These are phyloP conservation scores for Neckera pumila DNA, from an alignment of 225 moss, liverwort and hornwort genomes.

Conservation along the genomic window DNA sequence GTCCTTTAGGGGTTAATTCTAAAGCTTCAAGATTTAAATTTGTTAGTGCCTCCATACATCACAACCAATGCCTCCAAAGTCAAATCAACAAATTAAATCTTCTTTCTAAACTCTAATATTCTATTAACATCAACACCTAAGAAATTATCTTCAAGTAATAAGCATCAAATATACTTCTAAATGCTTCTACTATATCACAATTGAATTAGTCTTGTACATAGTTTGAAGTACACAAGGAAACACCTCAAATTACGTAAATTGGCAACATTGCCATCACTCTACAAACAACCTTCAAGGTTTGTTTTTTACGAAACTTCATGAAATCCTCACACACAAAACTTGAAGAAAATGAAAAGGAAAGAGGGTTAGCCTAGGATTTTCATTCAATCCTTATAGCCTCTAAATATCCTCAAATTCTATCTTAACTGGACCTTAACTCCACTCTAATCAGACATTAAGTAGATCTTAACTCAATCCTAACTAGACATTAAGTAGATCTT, in stretches of 20 bases:
- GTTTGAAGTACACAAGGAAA: background rate
- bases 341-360: background rate
- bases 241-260: background rate
- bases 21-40: no score
- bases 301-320: background rate
- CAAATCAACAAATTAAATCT: no score
- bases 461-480: no score
- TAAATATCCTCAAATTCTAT: background rate
- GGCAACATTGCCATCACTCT: background rate
- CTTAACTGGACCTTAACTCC: no score
- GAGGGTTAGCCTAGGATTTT: accelerated
- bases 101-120: no score
- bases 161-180: background rate
- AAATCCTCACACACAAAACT: background rate
- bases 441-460: no score
- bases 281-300: background rate
- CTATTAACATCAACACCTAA: background rate
- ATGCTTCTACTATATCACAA: background rate
- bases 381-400: background rate
- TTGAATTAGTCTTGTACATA: background rate
- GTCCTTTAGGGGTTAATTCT: no score
- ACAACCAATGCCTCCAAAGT: no score
- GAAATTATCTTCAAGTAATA: background rate
- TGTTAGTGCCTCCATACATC: no score
- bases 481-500: no score